These are phyloP conservation scores for Rubia yunnanensis DNA, from an alignment of 257 asterid genomes.

Conservation along the genomic window DNA sequence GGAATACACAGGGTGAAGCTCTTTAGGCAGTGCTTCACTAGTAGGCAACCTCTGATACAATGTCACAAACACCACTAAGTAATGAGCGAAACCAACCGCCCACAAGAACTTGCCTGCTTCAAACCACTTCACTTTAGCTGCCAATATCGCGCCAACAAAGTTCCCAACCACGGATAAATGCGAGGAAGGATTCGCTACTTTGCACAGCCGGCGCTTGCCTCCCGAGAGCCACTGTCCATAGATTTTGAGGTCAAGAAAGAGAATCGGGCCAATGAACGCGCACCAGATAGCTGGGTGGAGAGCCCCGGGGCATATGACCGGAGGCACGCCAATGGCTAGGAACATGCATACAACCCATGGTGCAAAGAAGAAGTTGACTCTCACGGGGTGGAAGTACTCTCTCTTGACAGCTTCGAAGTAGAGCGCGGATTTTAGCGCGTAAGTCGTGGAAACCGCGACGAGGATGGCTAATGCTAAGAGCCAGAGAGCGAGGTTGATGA, in stretches of 20 bases:
- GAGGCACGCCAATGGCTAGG: slow-evolving; percentile 73
- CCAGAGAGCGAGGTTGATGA: slow-evolving; percentile 69
- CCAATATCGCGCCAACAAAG: slow-evolving; percentile 83
- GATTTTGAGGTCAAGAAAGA: slow-evolving; percentile 69
- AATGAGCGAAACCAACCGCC: slow-evolving; percentile 90
- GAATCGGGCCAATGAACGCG: slow-evolving; percentile 50
- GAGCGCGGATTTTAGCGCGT: slow-evolving; percentile 50
- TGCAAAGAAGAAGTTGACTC: slow-evolving; percentile 94
- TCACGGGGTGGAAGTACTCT: slow-evolving; percentile 75
- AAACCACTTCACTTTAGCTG: slow-evolving; percentile 73
- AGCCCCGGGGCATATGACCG: slow-evolving; percentile 19
- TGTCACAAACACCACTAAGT: slow-evolving; percentile 83
- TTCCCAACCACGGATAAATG: slow-evolving; percentile 86
- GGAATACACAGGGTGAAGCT: slow-evolving; percentile 83
- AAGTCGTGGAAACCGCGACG: slow-evolving; percentile 47
- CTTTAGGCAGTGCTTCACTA: slow-evolving; percentile 82
- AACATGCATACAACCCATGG: slow-evolving; percentile 90
- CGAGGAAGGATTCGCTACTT: slow-evolving; percentile 87
- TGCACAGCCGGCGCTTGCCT: slow-evolving; percentile 60
- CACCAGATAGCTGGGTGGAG: slow-evolving; percentile 72
- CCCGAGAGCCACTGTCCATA: slow-evolving; percentile 98
- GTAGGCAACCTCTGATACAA: slow-evolving; percentile 84
- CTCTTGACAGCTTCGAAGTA: slow-evolving; percentile 88
- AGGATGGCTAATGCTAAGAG: slow-evolving; percentile 48
- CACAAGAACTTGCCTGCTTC: slow-evolving; percentile 84